These are phyloP conservation scores for Metschnikowia borealis DNA, from an alignment of 805 yeast species.

Conservation along the genomic window DNA sequence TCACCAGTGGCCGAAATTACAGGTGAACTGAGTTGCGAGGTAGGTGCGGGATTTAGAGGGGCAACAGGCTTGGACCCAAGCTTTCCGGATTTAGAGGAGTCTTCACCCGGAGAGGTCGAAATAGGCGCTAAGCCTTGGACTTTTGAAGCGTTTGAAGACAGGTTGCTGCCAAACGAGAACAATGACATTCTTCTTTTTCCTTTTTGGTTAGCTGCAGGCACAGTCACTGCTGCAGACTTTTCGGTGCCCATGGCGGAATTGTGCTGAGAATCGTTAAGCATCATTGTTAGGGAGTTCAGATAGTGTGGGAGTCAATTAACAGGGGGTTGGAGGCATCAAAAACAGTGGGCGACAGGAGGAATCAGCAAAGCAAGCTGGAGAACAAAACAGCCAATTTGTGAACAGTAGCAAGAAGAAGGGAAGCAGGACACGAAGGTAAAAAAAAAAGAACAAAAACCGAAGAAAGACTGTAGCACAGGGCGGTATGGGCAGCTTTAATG, in stretches of 20 bases:
- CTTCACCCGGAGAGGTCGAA: slow-evolving; percentile 13
- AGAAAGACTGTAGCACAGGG: not conserved
- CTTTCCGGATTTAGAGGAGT: not conserved
- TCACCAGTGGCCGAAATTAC: slow-evolving; percentile 14
- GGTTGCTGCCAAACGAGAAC: slow-evolving; percentile 20
- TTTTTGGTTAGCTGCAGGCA: slow-evolving; percentile 1
- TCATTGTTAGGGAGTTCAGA: not conserved
- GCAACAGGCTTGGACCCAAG: not conserved
- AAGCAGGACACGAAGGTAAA: not conserved
- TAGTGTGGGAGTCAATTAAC: not conserved
- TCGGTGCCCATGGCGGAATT: slow-evolving; percentile 1
- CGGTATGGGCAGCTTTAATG: not conserved
- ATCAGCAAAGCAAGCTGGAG: not conserved
- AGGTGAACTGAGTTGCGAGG: slow-evolving; percentile 13
- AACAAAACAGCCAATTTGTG: not conserved
- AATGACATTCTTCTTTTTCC: slow-evolving; percentile 23
- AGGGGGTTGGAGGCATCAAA: not conserved
- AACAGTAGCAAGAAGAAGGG: not conserved
- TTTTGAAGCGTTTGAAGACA: slow-evolving; percentile 8
- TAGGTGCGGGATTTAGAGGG: slow-evolving; percentile 2
- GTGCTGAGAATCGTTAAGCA: slow-evolving; percentile 1
- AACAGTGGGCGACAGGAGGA: not conserved
- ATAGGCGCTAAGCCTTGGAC: slow-evolving; percentile 12
- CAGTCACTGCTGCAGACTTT: not conserved
- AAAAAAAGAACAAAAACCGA: not conserved